phyloP scores from a whole-genome alignment of 768 basidiomycete species.

The Tulasnella sp. region DNA sequence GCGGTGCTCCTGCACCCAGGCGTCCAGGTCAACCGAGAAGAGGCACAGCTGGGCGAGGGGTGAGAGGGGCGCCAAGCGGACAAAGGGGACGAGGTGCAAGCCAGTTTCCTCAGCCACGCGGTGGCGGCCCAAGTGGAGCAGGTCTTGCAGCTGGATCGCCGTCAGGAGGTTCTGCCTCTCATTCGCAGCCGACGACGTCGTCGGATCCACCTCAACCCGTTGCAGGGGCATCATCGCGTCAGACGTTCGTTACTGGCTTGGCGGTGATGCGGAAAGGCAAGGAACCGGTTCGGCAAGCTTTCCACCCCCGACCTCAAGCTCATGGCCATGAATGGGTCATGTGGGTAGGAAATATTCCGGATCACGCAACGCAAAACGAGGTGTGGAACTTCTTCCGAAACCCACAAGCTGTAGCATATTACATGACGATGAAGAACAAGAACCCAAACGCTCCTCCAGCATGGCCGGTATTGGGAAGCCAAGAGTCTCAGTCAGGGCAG shows the following conservation, averaged over 20 bases:
- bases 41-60: not conserved
- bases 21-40: not conserved
- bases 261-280: slow-evolving; percentile 6
- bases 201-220: not conserved
- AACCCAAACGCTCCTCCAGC: slow-evolving; percentile 1
- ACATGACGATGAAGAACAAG: not conserved
- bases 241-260: not conserved
- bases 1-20: not conserved
- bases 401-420: slow-evolving; percentile 13
- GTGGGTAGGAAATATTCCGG: slow-evolving; percentile 92
- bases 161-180: slow-evolving; percentile 1
- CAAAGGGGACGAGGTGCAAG: not conserved
- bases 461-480: not conserved
- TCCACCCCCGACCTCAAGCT: slow-evolving; percentile 28
- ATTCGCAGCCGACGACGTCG: not conserved
- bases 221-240: not conserved
- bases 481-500: not conserved
- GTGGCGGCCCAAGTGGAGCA: slow-evolving; percentile 13
- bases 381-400: slow-evolving; percentile 75
- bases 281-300: slow-evolving; percentile 13
- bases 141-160: slow-evolving; percentile 15
- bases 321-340: slow-evolving; percentile 87
- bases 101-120: not conserved
- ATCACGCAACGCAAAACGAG: slow-evolving; percentile 75
- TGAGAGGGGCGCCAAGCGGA: not conserved